Evolutionary conservation across 352 stramenopile species (phyloP), one percentile per base, ranked within the genome.

Genomic region (Globisporangium recalcitrans): DNA sequence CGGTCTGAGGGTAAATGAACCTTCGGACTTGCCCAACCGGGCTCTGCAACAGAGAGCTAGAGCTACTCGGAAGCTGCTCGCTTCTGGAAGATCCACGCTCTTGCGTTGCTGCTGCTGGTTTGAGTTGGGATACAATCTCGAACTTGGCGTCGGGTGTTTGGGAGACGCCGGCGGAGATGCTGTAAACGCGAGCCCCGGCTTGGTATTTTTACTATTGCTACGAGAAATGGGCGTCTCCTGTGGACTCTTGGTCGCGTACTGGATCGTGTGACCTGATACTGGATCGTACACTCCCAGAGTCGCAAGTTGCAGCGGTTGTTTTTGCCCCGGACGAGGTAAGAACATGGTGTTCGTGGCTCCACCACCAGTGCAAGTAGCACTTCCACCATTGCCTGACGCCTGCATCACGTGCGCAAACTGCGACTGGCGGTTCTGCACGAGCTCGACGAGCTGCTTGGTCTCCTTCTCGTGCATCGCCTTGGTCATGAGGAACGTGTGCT

Each of bases 401-500:
- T 74, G 61, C 57, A 75, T 64, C 19, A 86, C 65, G 26, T 78
- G 65, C 3, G 49, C 57, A 24, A 85, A 75, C 40, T 87, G 74
- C 1, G 58, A 47, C 29, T 82, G 65, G 9, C 74, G 80, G 27
- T 65, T 62, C 8, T 81, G 69, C 5, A 86, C 53, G 4, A 87
- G 48, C 0, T 68, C 66, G 40, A 78, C 68, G 3, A 90, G 70
- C 51, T 88, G 81, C 58, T 74, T 79, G 58, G 74, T 87, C 63
- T 90, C 81, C 38, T 86, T 87, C 4, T 86, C 72, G 36, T 90
- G 75, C 81, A 90, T 90, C 7, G 78, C 75, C 22, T 70, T 69
- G 4, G 81, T 90, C 58, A 90, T 62, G 1, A 64, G 52, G 14
- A 87, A 62, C 8, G 73, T 72, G 10, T 75, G 72, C 26, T 82